Base-by-base conservation (phyloP, 352 stramenopile genomes). In the Blastocystis sp. region DNA sequence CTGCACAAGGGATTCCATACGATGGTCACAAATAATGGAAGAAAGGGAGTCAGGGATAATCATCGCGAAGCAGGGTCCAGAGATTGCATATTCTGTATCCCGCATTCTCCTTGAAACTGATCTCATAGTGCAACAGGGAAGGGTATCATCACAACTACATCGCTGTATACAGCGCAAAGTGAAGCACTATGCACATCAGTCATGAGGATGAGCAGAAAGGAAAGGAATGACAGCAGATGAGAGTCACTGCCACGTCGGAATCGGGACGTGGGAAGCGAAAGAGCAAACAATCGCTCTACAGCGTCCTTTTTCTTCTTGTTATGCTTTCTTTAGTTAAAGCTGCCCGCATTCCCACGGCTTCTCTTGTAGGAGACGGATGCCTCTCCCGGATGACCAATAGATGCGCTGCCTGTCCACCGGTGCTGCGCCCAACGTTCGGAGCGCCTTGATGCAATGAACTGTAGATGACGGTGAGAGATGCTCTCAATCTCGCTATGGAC, bases 401-500 rank as follows among this genome's bases (percentile, higher is more conserved):
- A 66, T 84, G 21, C 74, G 74, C 34, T 56, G 14, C n/a, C 38
- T 84, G 14, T 84, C 52, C 56, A 69, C 53, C 19, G 45, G n/a
- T 2, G 74, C 74, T 38, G 45, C 28, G 41, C 52, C 23, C 14
- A 61, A 70, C 14, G 74, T 84, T 48, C 17, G 2, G 56, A 1
- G 3, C 34, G 9, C 0, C 21, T 52, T 43, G 1, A 21, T 4
- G 38, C 7, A 11, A 41, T 17, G 23, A 23, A 41, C 11, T 10
- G 21, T 84, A 89, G 90, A 96, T 99, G 92, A 96, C 95, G 0
- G 95, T 99, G 81, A 94, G 97, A 89, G 97, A 99, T 89, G 97
- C 97, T 45, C 95, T 99, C 89, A 98, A 98, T 92, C 92, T 94
- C 59, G 97, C 94, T 67, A 94, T 99, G 86, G 96, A 99, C 90